phyloP scores from a whole-genome alignment of 768 basidiomycete genomes.

The Mycena crocata region DNA sequence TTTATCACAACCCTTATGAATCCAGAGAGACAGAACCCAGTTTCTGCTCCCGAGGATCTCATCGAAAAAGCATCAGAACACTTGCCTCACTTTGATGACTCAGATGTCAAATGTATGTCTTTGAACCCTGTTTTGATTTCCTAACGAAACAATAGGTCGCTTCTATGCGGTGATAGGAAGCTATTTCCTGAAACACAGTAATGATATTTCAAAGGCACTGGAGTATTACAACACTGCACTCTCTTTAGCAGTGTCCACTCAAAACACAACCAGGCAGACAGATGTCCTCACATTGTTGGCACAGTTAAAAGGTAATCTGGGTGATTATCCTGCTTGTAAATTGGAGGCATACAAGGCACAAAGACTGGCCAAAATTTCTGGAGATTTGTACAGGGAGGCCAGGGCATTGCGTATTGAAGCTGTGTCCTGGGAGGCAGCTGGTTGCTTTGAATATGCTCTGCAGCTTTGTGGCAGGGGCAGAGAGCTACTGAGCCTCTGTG shows the following conservation, averaged over 20 bases:
- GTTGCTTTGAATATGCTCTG: too few relatives aligned
- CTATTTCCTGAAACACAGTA: neutral
- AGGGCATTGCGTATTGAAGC: neutral
- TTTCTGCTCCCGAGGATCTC: neutral
- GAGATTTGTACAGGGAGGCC: neutral
- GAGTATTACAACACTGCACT: neutral
- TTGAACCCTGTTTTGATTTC: neutral
- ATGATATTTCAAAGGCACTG: neutral
- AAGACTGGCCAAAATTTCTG: neutral
- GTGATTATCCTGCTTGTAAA: too few relatives aligned
- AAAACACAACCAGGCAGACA: neutral
- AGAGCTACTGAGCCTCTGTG: neutral
- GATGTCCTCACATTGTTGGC: neutral
- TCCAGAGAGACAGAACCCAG: neutral
- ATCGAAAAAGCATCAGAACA: neutral
- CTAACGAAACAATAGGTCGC: neutral
- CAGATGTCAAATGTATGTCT: neutral
- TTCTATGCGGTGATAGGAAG: neutral
- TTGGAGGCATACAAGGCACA: neutral
- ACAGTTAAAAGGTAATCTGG: neutral
- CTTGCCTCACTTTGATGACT: neutral
- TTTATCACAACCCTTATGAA: neutral
- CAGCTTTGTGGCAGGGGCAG: too few relatives aligned
- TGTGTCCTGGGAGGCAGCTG: too few relatives aligned
- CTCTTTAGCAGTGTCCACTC: neutral